These are phyloP conservation scores for Blastomyces parvus DNA, from an alignment of 2,329 filamentous ascomycete genomes.

Conservation along the genomic window DNA sequence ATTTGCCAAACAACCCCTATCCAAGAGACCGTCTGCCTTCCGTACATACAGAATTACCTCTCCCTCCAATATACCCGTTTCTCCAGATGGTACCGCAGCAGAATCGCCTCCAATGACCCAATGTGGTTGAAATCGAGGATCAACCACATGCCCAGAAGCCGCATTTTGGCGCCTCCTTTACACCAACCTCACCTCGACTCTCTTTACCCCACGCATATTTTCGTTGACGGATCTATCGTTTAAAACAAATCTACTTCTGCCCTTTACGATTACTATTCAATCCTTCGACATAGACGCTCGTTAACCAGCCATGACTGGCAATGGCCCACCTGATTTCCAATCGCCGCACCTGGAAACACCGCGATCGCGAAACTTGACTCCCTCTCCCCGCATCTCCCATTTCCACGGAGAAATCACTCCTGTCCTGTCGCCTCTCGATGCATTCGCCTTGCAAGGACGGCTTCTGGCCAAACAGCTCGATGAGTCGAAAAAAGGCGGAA, in stretches of 20 bases:
- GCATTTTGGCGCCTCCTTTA: not conserved
- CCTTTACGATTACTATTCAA: not conserved
- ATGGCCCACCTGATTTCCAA: not conserved
- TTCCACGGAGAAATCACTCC: constrained; percentile 69
- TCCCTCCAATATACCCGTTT: not conserved
- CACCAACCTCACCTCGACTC: not conserved
- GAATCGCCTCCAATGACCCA: not conserved
- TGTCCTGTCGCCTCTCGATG: constrained; percentile 86
- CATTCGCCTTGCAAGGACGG: constrained; percentile 84
- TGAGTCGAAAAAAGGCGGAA: constrained; percentile 62
- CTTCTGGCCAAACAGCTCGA: constrained; percentile 80
- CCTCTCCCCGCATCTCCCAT: constrained; percentile 61
- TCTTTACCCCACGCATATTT: not conserved
- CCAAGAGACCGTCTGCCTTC: not conserved
- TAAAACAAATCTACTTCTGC: not conserved
- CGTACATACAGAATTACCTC: not conserved
- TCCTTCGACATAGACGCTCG: not conserved
- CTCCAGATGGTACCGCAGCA: not conserved
- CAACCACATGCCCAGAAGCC: not conserved
- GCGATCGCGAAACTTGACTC: constrained; percentile 18
- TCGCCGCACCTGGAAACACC: not conserved
- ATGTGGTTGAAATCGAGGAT: not conserved
- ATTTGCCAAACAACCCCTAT: not conserved
- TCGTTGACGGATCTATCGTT: not conserved
- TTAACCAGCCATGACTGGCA: not conserved